A percentile compares a stretch with the other conserved stretches of the same genome.
Conservation (phyloP, 2,329 filamentous ascomycete species). For the Cadophora luteo-olivacea region DNA sequence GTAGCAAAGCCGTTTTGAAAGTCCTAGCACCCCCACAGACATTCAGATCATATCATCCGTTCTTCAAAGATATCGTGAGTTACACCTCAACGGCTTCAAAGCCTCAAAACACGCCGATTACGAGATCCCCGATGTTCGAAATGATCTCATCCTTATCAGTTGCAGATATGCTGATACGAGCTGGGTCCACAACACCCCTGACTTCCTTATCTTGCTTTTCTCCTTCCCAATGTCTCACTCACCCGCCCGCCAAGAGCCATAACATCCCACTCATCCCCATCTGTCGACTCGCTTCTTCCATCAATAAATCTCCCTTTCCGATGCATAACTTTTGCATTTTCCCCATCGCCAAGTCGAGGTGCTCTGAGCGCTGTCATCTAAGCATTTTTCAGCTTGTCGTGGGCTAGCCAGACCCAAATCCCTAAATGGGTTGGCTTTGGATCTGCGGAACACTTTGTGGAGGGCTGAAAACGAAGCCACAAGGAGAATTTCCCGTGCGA, state of each 20-base stretch:
- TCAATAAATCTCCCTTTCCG: constrained; percentile 1
- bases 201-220: constrained; percentile 10
- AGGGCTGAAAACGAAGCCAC: constrained; percentile 3
- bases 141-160: constrained; percentile 6
- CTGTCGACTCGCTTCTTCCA: background rate
- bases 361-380: background rate
- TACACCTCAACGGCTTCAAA: constrained; percentile 10
- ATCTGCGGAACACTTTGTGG: background rate
- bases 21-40: background rate
- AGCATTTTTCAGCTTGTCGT: background rate
- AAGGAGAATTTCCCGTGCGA: constrained; percentile 1
- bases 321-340: background rate
- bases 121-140: background rate
- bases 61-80: background rate
- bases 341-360: constrained; percentile 4
- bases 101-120: background rate
- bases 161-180: constrained; percentile 7
- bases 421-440: background rate
- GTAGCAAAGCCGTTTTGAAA: background rate
- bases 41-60: background rate
- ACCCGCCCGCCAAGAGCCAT: background rate
- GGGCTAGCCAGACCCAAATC: background rate
- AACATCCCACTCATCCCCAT: background rate
- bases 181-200: constrained; percentile 6
- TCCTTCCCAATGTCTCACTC: background rate